A percentile compares a stretch with the other conserved stretches of the same genome.
Conservation (phyloP, 1,284 basidiomycete genomes). For the Cryptococcus sp. region DNA sequence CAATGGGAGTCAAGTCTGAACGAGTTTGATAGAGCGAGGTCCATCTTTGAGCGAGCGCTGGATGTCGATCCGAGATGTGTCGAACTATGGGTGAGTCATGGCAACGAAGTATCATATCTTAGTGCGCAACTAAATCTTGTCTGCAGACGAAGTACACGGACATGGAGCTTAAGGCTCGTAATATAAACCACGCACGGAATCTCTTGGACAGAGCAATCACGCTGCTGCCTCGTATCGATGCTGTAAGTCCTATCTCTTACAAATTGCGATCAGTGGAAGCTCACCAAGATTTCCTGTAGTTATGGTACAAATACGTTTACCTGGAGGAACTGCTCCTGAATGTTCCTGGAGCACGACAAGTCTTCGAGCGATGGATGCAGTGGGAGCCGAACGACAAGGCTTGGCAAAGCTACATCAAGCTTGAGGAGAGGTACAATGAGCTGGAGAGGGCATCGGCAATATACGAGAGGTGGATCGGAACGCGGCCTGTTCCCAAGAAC, state of each 20-base stretch:
- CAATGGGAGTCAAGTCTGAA: conserved; percentile 90
- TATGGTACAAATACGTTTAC: conserved; percentile 99
- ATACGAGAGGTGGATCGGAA: conserved; percentile 92
- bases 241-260: conserved; percentile 33
- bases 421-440: conserved; percentile 93
- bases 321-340: conserved; percentile 97
- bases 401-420: conserved; percentile 97
- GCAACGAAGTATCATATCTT: background rate
- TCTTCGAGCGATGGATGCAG: conserved; percentile 98
- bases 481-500: conserved; percentile 88
- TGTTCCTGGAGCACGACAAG: conserved; percentile 89
- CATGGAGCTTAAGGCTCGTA: conserved; percentile 95
- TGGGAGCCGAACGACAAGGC: conserved; percentile 99
- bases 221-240: conserved; percentile 87
- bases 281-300: conserved; percentile 52
- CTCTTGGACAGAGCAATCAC: conserved; percentile 96
- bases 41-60: conserved; percentile 93
- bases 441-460: conserved; percentile 86
- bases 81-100: conserved; percentile 70
- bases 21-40: conserved; percentile 86
- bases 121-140: background rate
- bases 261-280: background rate
- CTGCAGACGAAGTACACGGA: conserved; percentile 83
- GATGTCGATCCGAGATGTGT: conserved; percentile 89
- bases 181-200: conserved; percentile 95